Percentiles rank a stretch among this genome's conserved stretches.
These are phyloP conservation scores for Talaromyces sp. DNA, from an alignment of 2,329 filamentous ascomycete species.

Conservation along the genomic window DNA sequence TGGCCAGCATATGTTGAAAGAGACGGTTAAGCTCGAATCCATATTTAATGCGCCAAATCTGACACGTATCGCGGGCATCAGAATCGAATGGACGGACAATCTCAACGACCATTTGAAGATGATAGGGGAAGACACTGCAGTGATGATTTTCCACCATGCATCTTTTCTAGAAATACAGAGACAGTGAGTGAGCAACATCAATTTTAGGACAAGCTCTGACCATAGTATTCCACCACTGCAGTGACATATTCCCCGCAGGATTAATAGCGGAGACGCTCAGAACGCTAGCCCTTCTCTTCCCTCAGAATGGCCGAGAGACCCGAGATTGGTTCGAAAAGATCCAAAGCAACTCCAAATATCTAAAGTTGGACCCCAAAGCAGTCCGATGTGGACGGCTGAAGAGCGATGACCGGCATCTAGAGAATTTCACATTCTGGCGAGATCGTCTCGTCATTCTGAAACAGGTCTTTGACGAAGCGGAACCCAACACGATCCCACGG, in stretches of 20 bases:
- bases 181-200: neutral
- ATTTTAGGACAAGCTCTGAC: neutral
- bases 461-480: neutral
- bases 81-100: conserved; percentile 1
- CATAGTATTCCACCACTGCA: neutral
- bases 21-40: neutral
- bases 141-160: neutral
- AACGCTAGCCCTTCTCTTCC: neutral
- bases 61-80: neutral
- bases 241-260: neutral
- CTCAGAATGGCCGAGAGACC: neutral
- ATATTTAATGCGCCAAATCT: neutral
- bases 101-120: neutral
- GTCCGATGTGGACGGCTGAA: neutral
- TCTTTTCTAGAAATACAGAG: neutral
- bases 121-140: neutral
- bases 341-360: neutral
- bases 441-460: neutral
- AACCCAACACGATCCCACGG: neutral
- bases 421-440: neutral
- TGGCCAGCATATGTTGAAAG: neutral
- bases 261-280: neutral
- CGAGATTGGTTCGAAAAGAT: neutral
- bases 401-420: neutral
- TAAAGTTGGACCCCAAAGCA: neutral